A percentile compares a stretch with the other conserved stretches of the same genome.
phyloP scores from a whole-genome alignment of 805 yeast genomes.

The Zygotorulaspora chibaensis region DNA sequence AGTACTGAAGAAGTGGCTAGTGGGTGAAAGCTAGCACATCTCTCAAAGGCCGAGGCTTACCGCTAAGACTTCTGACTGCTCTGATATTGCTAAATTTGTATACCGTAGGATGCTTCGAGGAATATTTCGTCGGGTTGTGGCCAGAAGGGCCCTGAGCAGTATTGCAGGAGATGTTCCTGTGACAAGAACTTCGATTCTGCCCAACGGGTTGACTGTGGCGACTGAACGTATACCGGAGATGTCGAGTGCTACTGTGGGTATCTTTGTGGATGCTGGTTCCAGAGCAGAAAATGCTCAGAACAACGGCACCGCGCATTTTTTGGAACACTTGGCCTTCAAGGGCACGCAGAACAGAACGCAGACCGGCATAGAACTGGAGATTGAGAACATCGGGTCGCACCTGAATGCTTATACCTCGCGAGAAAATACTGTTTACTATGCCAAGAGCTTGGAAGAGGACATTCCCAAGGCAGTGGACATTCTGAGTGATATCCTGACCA shows the following conservation, averaged over 20 bases:
- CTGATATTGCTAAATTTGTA: no score
- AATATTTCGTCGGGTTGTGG: background rate
- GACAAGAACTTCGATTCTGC: slow-evolving; percentile 65
- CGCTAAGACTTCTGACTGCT: no score
- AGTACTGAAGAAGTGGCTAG: no score
- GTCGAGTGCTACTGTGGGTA: slow-evolving; percentile 94
- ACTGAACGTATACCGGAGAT: slow-evolving; percentile 83
- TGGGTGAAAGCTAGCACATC: no score
- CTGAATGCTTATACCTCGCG: slow-evolving; percentile 98
- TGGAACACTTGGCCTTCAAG: slow-evolving; percentile 94
- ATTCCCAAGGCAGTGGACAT: slow-evolving; percentile 84
- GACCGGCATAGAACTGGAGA: slow-evolving; percentile 79
- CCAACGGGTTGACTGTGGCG: slow-evolving; percentile 95
- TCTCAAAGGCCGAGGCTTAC: no score
- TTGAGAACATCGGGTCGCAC: slow-evolving; percentile 95
- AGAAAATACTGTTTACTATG: slow-evolving; percentile 95
- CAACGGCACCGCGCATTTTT: slow-evolving; percentile 96
- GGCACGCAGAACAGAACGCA: slow-evolving; percentile 85
- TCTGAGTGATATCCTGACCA: slow-evolving; percentile 81
- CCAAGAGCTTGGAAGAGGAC: slow-evolving; percentile 77
- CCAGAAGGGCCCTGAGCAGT: slow-evolving; percentile 3
- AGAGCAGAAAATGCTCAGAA: slow-evolving; percentile 81
- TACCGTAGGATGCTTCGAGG: background rate
- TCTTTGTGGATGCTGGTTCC: slow-evolving; percentile 98
- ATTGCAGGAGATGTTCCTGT: slow-evolving; percentile 32